phyloP scores from a whole-genome alignment of 2,329 filamentous ascomycete species.

The Trichoderma brevicompactum region DNA sequence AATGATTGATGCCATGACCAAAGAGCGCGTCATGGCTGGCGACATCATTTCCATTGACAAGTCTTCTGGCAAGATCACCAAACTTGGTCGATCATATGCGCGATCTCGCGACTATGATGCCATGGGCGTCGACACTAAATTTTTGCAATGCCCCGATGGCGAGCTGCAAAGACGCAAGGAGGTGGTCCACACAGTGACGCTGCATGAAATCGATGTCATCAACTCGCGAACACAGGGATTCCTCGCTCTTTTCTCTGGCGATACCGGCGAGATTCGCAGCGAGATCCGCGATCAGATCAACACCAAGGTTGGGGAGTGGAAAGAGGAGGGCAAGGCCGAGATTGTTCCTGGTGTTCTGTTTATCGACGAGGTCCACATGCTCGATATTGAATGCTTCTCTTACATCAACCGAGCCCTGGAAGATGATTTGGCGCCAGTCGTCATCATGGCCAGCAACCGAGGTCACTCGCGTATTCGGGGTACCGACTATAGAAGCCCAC shows the following conservation, averaged over 20 bases:
- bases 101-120: constrained; percentile 97
- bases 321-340: constrained; percentile 97
- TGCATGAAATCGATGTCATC: constrained; percentile 99
- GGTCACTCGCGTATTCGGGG: constrained; percentile 90
- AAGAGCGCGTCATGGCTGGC: constrained; percentile 97
- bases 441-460: constrained; percentile 99
- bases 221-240: constrained; percentile 99
- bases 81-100: constrained; percentile 92
- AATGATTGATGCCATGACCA: constrained; percentile 99
- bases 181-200: constrained; percentile 92
- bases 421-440: constrained; percentile 90
- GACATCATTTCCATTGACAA: constrained; percentile 99
- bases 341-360: constrained; percentile 97
- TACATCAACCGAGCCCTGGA: constrained; percentile 98
- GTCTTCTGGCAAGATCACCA: constrained; percentile 96
- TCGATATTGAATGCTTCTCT: constrained; percentile 98
- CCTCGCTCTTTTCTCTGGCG: constrained; percentile 93
- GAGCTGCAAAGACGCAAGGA: constrained; percentile 97
- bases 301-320: constrained; percentile 98
- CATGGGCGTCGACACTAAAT: constrained; percentile 98
- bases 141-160: constrained; percentile 95
- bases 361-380: constrained; percentile 99
- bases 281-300: constrained; percentile 99
- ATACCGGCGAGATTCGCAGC: constrained; percentile 96
- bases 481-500: constrained; percentile 89